A percentile compares a stretch with the other conserved stretches of the same genome.
These are phyloP conservation scores for Paraglomus brasilianum DNA, from an alignment of 192 early-diverging fungal genomes.

Conservation along the genomic window DNA sequence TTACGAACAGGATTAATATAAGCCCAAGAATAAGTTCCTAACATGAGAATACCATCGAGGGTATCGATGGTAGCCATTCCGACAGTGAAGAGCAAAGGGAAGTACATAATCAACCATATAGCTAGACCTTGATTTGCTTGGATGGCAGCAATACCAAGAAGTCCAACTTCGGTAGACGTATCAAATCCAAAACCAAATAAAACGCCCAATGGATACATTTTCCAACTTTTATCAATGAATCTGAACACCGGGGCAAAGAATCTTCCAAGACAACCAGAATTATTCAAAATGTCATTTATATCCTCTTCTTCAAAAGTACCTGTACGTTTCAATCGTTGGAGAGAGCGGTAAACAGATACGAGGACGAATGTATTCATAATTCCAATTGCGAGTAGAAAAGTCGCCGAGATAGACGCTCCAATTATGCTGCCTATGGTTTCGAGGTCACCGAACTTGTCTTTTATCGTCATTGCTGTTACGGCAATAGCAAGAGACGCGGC, in stretches of 20 bases:
- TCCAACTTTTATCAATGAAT: slow-evolving; percentile 58
- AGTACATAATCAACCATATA: slow-evolving; percentile 52
- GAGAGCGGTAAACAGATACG: slow-evolving; percentile 39
- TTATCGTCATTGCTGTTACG: slow-evolving; percentile 45
- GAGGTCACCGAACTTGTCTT: slow-evolving; percentile 45
- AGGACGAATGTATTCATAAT: slow-evolving; percentile 50
- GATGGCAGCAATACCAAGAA: slow-evolving; percentile 59
- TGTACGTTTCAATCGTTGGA: slow-evolving; percentile 37
- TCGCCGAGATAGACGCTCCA: slow-evolving; percentile 57
- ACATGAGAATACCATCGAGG: slow-evolving; percentile 67
- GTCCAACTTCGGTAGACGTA: slow-evolving; percentile 64
- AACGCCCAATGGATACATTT: slow-evolving; percentile 65
- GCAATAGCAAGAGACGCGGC: slow-evolving; percentile 47
- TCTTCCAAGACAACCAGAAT: slow-evolving; percentile 42
- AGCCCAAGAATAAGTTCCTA: slow-evolving; percentile 62
- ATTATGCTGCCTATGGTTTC: slow-evolving; percentile 50
- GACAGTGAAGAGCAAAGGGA: slow-evolving; percentile 63
- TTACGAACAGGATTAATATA: slow-evolving; percentile 60
- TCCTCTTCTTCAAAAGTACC: slow-evolving; percentile 40
- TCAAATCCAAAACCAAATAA: slow-evolving; percentile 74
- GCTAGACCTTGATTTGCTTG: slow-evolving; percentile 48
- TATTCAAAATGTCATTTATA: slow-evolving; percentile 39
- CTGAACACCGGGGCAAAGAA: slow-evolving; percentile 52
- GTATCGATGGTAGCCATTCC: slow-evolving; percentile 73
- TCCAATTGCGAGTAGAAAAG: slow-evolving; percentile 62